These are phyloP conservation scores for Aleurites moluccanus DNA, from an alignment of 441 rosid genomes.

Conservation along the genomic window DNA sequence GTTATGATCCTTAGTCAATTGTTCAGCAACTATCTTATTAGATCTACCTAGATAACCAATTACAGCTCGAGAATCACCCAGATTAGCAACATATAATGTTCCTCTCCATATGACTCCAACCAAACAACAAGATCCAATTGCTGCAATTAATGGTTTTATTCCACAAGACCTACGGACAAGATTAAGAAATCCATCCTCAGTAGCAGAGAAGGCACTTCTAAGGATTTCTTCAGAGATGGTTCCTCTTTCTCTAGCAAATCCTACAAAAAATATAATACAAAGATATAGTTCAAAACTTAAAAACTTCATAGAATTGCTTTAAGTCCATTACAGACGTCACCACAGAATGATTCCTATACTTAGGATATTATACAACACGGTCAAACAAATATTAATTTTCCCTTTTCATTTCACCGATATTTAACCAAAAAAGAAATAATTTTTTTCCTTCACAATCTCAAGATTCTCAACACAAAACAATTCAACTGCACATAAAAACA, in stretches of 20 bases:
- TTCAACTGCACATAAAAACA: background rate
- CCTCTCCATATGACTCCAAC: slow-evolving; percentile 85
- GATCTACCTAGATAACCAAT: slow-evolving; percentile 58
- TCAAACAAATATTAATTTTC: background rate
- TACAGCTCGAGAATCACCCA: slow-evolving; percentile 96
- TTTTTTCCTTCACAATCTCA: background rate
- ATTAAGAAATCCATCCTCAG: slow-evolving; percentile 85
- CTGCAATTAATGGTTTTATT: slow-evolving; percentile 74
- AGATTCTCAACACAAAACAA: background rate
- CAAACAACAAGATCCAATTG: slow-evolving; percentile 87
- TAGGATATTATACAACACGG: background rate
- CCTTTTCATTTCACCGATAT: background rate
- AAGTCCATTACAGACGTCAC: slow-evolving; percentile 3
- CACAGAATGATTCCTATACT: background rate
- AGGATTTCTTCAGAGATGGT: slow-evolving; percentile 66
- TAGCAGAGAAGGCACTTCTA: slow-evolving; percentile 66
- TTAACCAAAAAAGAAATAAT: no score
- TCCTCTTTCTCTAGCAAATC: slow-evolving; percentile 57
- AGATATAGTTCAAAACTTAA: slow-evolving; percentile 17
- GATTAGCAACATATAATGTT: slow-evolving; percentile 67
- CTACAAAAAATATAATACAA: slow-evolving; percentile 37
- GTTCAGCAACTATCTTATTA: slow-evolving; percentile 77
- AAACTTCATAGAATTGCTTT: slow-evolving; percentile 14
- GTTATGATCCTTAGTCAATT: slow-evolving; percentile 79
- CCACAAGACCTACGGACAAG: slow-evolving; percentile 64